Base-by-base conservation (phyloP, 148 eudicot species). In the Camellia lanceoleosa region DNA sequence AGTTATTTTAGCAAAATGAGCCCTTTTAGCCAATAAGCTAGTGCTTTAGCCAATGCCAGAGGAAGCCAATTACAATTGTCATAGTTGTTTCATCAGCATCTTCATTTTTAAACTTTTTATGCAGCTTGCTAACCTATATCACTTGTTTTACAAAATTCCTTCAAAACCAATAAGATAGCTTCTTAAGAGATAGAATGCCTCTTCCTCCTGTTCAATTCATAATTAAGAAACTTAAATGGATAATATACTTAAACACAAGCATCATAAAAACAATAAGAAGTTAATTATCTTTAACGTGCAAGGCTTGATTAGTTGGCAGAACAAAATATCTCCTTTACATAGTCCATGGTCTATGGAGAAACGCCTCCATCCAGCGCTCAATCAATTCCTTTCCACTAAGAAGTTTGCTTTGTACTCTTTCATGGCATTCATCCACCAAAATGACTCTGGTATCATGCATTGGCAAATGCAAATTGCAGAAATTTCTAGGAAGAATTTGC, bases 351-450 rank as follows among this genome's bases (percentile, higher is more conserved):
- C 82, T 15, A 87, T 66, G 19, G 91, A 83, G 52, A 89, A 89
- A 13, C 84, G 87, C 73, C 88, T 89, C 91, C 91, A 89, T 59
- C 91, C 91, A 16, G 83, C 91, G 74, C 91, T 89, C 58, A 89
- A 67, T 13, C 91, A 89, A 68, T 89, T 84, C 76, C 91, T 80
- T 12, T 72, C 82, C 41, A 78, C 58, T 9, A 87, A 81, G 80
- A 80, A 89, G 8, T 81, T 85, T 44, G 89, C 80, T 65, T 83
- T 73, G 52, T 74, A 85, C 47, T 85, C 89, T 44, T 87, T 79
- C 58, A 0, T 86, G 89, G 74, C 71, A 77, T 68, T 89, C 91
- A 80, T 84, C 87, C 75, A 85, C 89, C 81, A 89, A 79, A 79
- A 55, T 80, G 13, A 89, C 44, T 43, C 85, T 78, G 15, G 87